Conservation (phyloP, 2,329 filamentous ascomycete genomes). For the Penicillium hesseltinei region DNA sequence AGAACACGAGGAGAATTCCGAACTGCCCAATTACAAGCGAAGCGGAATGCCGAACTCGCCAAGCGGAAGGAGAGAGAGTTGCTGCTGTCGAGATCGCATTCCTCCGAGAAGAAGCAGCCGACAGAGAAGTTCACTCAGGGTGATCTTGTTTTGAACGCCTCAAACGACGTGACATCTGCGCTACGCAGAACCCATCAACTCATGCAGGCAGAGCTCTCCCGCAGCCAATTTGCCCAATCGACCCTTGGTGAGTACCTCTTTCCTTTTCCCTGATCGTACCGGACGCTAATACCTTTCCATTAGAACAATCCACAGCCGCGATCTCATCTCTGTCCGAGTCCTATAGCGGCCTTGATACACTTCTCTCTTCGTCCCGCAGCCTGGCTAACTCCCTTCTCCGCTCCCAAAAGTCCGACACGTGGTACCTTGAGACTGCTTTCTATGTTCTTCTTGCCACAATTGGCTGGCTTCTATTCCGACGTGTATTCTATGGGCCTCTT, state of each 20-base stretch:
- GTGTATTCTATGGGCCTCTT: constrained; percentile 81
- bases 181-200: constrained; percentile 82
- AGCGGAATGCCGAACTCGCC: constrained; percentile 69
- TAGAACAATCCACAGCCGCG: constrained; percentile 74
- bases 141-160: constrained; percentile 71
- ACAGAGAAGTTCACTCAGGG: constrained; percentile 62
- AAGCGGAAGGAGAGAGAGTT: constrained; percentile 74
- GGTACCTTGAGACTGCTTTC: constrained; percentile 91
- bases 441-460: constrained; percentile 77
- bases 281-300: constrained; percentile 8
- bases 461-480: constrained; percentile 79
- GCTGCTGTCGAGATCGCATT: constrained; percentile 58
- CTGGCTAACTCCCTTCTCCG: constrained; percentile 75
- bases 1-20: constrained; percentile 69
- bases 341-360: constrained; percentile 74
- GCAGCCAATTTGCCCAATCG: constrained; percentile 85
- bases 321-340: constrained; percentile 76
- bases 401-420: constrained; percentile 94
- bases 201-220: constrained; percentile 78
- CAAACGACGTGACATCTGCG: constrained; percentile 78
- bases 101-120: constrained; percentile 29
- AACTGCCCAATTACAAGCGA: constrained; percentile 76
- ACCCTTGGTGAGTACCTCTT: constrained; percentile 57
- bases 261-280: neutral
- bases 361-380: constrained; percentile 71